A percentile compares a stretch with the other conserved stretches of the same genome.
phyloP scores from a whole-genome alignment of 768 basidiomycete species.

The Pholiota conissans region DNA sequence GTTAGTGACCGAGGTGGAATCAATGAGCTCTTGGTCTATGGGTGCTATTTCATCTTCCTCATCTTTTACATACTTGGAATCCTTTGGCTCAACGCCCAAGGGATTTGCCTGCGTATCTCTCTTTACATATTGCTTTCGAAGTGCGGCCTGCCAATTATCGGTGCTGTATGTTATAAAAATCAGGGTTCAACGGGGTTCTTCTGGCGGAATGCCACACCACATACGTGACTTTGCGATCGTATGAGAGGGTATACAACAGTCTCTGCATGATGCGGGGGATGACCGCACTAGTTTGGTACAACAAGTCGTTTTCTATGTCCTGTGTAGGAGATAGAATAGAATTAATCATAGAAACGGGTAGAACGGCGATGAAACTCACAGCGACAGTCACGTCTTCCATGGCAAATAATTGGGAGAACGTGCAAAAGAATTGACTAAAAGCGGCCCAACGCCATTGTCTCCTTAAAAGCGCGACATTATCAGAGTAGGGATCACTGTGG shows the following conservation, averaged over 20 bases:
- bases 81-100: conserved; percentile 59
- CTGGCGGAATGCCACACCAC: conserved; percentile 26
- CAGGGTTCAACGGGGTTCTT: conserved; percentile 3
- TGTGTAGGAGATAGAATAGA: conserved; percentile 27
- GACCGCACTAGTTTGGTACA: conserved; percentile 55
- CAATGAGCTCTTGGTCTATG: neutral
- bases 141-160: conserved; percentile 76
- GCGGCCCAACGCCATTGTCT: conserved; percentile 93
- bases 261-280: conserved; percentile 76
- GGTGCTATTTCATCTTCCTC: conserved; percentile 10
- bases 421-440: conserved; percentile 87
- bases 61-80: conserved; percentile 4
- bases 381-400: conserved; percentile 68
- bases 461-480: conserved; percentile 57
- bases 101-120: conserved; percentile 72
- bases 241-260: conserved; percentile 70
- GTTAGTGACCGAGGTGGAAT: neutral
- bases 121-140: conserved; percentile 77
- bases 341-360: conserved; percentile 9
- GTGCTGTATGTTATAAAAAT: conserved; percentile 41
- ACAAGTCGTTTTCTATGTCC: conserved; percentile 82
- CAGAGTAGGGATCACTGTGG: conserved; percentile 24
- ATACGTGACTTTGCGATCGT: conserved; percentile 80
- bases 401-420: conserved; percentile 73
- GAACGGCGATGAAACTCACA: conserved; percentile 38